Evolutionary conservation across 148 eudicot genomes (phyloP).

Genomic region (Mesembryanthemum crystallinum): DNA sequence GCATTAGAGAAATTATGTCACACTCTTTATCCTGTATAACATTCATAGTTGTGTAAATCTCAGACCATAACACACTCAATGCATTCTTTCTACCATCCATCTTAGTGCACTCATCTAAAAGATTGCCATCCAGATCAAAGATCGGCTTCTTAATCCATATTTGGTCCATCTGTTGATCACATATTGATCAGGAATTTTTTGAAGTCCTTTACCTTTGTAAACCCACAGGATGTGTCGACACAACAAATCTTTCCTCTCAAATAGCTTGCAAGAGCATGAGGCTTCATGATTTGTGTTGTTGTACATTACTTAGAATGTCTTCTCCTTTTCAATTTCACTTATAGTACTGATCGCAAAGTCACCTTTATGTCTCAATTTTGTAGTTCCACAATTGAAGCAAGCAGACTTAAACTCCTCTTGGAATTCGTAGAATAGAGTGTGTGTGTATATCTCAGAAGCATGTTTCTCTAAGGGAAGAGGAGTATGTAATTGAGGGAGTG

Average conservation of each 20-base stretch:
- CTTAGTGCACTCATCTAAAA: not conserved
- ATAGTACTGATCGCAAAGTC: too few relatives aligned
- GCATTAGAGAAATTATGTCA: too few relatives aligned
- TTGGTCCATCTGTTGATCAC: not conserved
- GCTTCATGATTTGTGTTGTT: not conserved
- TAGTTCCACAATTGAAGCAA: not conserved
- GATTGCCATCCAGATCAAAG: not conserved
- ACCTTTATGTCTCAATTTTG: too few relatives aligned
- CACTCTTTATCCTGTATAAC: too few relatives aligned
- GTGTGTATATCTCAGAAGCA: not conserved
- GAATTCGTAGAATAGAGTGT: not conserved
- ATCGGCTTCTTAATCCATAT: not conserved
- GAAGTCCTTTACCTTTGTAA: not conserved
- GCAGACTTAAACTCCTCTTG: not conserved
- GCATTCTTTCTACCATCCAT: too few relatives aligned
- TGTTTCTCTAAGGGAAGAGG: not conserved
- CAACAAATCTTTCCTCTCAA: not conserved
- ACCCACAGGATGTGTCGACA: not conserved
- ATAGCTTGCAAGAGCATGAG: not conserved
- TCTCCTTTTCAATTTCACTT: not conserved
- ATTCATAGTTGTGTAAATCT: too few relatives aligned
- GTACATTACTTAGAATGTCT: not conserved
- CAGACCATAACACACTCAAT: too few relatives aligned
- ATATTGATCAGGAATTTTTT: not conserved
- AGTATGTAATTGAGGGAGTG: not conserved